Evolutionary conservation across 148 eudicot genomes (phyloP).

Genomic region (Mesembryanthemum crystallinum): DNA sequence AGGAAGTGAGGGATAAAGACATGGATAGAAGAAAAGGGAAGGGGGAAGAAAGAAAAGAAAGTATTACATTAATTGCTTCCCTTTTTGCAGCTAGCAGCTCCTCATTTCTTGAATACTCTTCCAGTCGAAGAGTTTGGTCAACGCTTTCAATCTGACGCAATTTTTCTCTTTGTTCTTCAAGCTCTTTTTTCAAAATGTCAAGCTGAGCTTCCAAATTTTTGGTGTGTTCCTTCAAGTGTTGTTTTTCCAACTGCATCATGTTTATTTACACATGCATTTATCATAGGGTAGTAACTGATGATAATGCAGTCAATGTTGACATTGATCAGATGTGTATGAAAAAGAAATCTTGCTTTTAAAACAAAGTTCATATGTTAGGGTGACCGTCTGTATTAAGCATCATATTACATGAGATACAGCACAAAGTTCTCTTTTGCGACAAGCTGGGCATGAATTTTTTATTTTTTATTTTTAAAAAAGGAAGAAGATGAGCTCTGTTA

Average conservation of each 20-base stretch:
- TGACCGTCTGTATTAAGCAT: too few species aligned
- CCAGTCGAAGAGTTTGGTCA: slow-evolving; percentile 6
- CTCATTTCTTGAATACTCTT: slow-evolving; percentile 13
- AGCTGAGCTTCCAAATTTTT: slow-evolving; percentile 14
- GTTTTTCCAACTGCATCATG: slow-evolving; percentile 7
- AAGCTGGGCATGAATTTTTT: too few species aligned
- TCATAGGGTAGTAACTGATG: background rate
- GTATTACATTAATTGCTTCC: slow-evolving; percentile 19
- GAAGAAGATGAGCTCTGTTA: too few species aligned
- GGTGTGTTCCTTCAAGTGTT: slow-evolving; percentile 11
- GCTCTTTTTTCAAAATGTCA: background rate
- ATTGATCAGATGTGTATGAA: background rate
- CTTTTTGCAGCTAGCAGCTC: slow-evolving; percentile 18
- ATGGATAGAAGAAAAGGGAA: background rate
- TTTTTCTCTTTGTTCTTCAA: slow-evolving; percentile 21
- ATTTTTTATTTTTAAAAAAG: too few species aligned
- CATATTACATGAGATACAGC: too few species aligned
- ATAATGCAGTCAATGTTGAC: background rate
- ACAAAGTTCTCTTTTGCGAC: too few species aligned
- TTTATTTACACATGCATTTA: background rate
- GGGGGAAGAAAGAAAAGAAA: background rate
- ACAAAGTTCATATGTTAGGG: too few species aligned
- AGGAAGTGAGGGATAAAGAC: background rate
- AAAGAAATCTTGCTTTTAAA: too few species aligned
- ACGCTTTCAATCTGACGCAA: slow-evolving; percentile 10